Conservation (phyloP, 1,284 basidiomycete species). For the Rhodotorula sp. region DNA sequence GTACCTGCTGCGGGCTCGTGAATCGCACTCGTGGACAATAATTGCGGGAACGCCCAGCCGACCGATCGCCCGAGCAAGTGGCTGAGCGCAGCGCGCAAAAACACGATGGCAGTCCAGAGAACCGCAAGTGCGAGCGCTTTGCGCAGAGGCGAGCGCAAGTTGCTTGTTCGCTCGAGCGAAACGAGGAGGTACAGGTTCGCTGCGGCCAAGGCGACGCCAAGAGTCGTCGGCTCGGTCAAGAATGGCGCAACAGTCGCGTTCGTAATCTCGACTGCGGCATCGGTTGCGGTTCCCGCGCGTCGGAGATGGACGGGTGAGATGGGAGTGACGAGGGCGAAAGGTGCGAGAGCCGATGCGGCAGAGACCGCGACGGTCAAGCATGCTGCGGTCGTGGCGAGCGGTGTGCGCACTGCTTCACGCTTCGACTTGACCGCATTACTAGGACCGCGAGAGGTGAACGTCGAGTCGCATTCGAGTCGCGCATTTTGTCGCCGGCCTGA, state of each 20-base stretch:
- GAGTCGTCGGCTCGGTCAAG: slow-evolving; percentile 4
- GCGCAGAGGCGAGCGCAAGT: neutral
- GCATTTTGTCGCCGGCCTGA: neutral
- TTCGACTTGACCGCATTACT: too few species aligned
- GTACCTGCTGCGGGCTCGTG: slow-evolving; percentile 31
- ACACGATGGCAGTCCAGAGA: slow-evolving; percentile 82
- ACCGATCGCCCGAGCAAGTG: slow-evolving; percentile 30
- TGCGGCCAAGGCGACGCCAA: neutral
- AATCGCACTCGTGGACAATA: slow-evolving; percentile 29
- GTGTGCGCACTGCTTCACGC: neutral
- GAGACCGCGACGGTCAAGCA: slow-evolving; percentile 2
- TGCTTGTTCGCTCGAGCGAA: slow-evolving; percentile 2
- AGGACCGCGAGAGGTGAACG: too few species aligned
- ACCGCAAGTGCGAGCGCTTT: slow-evolving; percentile 60
- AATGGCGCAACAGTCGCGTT: slow-evolving; percentile 29
- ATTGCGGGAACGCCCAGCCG: slow-evolving; percentile 28
- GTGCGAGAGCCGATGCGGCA: slow-evolving; percentile 1
- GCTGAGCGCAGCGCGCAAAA: slow-evolving; percentile 72
- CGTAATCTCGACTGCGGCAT: neutral
- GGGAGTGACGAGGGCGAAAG: neutral
- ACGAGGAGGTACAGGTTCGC: slow-evolving; percentile 15
- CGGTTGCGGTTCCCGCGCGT: neutral
- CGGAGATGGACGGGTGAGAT: slow-evolving; percentile 25
- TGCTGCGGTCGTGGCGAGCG: neutral
- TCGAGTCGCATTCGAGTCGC: too few species aligned